Conservation (phyloP, 495 filamentous ascomycete species). For the Xylaria acuta region DNA sequence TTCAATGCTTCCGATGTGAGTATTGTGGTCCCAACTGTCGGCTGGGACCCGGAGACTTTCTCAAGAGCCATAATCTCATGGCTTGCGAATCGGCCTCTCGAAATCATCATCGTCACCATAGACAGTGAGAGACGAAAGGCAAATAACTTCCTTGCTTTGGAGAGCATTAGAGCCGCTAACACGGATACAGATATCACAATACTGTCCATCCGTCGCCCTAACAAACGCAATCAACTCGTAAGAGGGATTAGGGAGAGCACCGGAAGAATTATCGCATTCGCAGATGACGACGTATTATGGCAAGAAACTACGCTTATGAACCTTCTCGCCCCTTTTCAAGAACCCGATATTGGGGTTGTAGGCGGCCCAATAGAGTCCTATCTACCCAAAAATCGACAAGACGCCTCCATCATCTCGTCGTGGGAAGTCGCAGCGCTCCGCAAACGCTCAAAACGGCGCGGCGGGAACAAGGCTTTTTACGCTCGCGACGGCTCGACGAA, state of each 20-base stretch:
- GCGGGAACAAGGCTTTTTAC: slow-evolving; percentile 30
- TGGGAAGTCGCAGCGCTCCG: slow-evolving; percentile 36
- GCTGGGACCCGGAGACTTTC: background rate
- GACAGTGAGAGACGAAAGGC: background rate
- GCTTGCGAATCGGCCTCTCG: background rate
- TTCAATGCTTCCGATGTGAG: slow-evolving; percentile 4
- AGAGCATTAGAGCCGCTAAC: background rate
- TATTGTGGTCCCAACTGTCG: background rate
- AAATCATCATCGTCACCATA: background rate
- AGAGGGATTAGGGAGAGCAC: background rate
- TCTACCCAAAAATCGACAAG: slow-evolving; percentile 26
- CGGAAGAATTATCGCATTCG: background rate
- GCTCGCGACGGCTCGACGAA: slow-evolving; percentile 32
- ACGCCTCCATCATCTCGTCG: slow-evolving; percentile 23
- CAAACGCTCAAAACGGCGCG: slow-evolving; percentile 23
- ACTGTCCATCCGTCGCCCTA: background rate
- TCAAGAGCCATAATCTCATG: background rate
- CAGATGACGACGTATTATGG: background rate
- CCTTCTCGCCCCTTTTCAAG: slow-evolving; percentile 34
- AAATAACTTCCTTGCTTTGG: background rate
- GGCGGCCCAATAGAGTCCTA: slow-evolving; percentile 33
- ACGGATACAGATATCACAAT: background rate
- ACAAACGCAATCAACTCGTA: background rate
- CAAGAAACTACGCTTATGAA: background rate
- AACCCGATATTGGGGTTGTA: slow-evolving; percentile 25